Percentiles rank a stretch among this genome's conserved stretches.
These are phyloP conservation scores for Poteriospumella lacustris DNA, from an alignment of 108 stramenopile genomes.

Conservation along the genomic window DNA sequence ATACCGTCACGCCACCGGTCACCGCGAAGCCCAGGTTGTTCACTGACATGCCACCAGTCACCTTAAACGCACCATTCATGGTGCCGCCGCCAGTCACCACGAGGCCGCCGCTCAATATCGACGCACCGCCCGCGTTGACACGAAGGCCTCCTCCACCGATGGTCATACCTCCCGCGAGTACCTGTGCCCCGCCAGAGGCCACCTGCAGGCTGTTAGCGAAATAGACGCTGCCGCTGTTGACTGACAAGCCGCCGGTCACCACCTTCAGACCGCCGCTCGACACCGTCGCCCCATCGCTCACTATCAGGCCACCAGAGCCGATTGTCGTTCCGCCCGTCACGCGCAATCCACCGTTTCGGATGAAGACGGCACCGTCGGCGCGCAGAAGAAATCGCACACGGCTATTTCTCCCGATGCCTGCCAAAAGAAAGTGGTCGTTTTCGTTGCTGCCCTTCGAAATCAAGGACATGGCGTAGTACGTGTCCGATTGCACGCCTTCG, in stretches of 20 bases:
- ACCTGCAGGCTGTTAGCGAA: background rate
- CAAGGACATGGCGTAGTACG: background rate
- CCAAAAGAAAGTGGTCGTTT: no score
- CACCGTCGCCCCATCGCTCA: background rate
- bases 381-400: background rate
- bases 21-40: background rate
- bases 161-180: background rate
- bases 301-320: background rate
- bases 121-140: background rate
- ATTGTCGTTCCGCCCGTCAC: background rate
- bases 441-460: background rate
- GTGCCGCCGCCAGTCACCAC: no score
- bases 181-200: background rate
- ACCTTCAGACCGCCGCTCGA: constrained; percentile 14
- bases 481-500: background rate
- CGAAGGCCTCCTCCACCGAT: background rate
- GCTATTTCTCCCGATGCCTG: background rate
- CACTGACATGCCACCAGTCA: background rate
- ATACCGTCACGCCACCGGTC: background rate
- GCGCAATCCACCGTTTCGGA: background rate
- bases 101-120: no score
- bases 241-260: background rate
- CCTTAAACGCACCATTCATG: background rate
- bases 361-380: background rate
- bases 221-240: background rate